Base-by-base conservation (phyloP, 2,329 filamentous ascomycete species). In the Boeremia exigua region DNA sequence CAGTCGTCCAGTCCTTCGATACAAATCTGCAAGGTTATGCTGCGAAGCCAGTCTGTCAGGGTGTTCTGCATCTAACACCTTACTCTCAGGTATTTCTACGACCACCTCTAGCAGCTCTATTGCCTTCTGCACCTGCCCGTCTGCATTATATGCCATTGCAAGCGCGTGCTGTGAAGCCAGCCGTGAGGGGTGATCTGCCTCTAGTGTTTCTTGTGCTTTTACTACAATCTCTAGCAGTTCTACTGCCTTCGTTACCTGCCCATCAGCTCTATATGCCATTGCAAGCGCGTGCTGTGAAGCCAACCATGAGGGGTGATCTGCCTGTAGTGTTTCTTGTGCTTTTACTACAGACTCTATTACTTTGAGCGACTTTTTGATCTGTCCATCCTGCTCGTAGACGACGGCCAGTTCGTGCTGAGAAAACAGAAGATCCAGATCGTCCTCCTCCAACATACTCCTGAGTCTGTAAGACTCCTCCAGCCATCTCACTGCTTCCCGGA, bases 71-170 rank as follows among this genome's bases (percentile, higher is more conserved):
- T 19, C 14, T 25, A 42, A 14, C 38, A 15, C 10, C 38, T 29
- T 15, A 2, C 17, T 10, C 29, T 6, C 14, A n/a, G n/a, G n/a
- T 4, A 37, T 14, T 23, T 30, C 15, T 3, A 32, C 27, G 10
- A 44, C 40, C 9, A 5, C 8, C 44, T 54, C 49, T 23, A 54
- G 36, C 25, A 56, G 47, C 40, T 55, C 32, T 25, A 59, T 42
- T 39, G 52, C 56, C 52, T 53, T 48, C 46, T 55, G 29, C 9
- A 59, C 42, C 36, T 59, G 42, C 28, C 56, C 43, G 19, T 59
- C 43, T 32, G 47, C 52, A 44, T 29, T 3, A 29, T 44, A 44
- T 33, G 51, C 56, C 39, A 4, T 38, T 52, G 56, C 56, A 28
- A 60, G 53, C 14, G 4, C 33, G 27, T 60, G 45, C 43, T 55